Base-by-base conservation (phyloP, 169 alveolate species). In the Sarcocystis neurona region DNA sequence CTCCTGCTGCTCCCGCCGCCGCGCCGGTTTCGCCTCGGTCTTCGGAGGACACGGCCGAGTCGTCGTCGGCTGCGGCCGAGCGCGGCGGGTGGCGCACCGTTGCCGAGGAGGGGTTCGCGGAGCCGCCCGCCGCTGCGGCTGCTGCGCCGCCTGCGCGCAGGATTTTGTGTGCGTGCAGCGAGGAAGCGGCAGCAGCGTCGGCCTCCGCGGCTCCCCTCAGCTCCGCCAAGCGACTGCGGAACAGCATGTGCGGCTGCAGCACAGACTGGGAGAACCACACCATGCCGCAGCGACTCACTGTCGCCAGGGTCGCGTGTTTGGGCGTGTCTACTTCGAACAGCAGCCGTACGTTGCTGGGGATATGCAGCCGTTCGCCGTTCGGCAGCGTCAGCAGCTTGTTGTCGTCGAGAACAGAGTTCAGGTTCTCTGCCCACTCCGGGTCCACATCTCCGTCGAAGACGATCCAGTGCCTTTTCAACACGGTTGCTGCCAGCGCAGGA, bases 341-440 rank as follows among this genome's bases (percentile, higher is more conserved):
- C 82, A 98, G 95, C 90, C 97, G 95, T 90, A 97, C 95, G 37
- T 50, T 53, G 46, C 72, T 85, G 32, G 90, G 90, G 44, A 85
- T 85, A 23, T 85, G 85, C 68, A 85, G 79, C 85, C 90, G 70
- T 43, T 85, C 90, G 41, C 99, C 99, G 84, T 96, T 97, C 12
- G 99, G 99, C 56, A 98, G 94, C 10, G 99, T 98, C n/a, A 98
- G 93, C 41, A 99, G 95, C 92, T 97, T 97, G 94, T 98, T 99
- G 92, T 99, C 99, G 93, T 99, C 99, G 79, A 99, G 95, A 15
- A 98, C 99, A 23, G 99, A 97, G 95, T 99, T 99, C 87, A 99
- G 95, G 78, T 97, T 98, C 94, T 99, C 99, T 46, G 99, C 99
- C 99, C 99, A 99, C 88, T 98, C 99, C 27, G 99, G 99, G 89